Percentiles rank a stretch among this genome's conserved stretches.
Conservation (phyloP, 208 protist species). For the Spongospora subterranea region DNA sequence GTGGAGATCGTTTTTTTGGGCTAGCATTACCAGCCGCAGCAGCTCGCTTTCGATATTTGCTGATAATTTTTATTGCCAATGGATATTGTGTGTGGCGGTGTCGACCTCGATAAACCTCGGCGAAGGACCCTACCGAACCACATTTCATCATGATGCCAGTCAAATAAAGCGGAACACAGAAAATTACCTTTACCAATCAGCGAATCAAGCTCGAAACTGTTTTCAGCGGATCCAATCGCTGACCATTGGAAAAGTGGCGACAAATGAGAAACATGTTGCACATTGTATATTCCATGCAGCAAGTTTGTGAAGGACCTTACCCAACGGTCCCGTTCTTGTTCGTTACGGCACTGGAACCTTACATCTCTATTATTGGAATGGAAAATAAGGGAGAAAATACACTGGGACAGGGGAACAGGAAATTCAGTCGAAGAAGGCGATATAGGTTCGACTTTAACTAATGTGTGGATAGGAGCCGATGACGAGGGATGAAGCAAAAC, state of each 20-base stretch:
- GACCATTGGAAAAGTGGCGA: constrained; percentile 47
- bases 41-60: no score
- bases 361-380: background rate
- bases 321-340: background rate
- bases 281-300: background rate
- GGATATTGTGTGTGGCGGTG: constrained; percentile 1
- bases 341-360: background rate
- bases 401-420: background rate
- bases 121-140: background rate
- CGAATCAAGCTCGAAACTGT: background rate
- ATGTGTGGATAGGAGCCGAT: background rate
- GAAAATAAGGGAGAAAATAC: constrained; percentile 9
- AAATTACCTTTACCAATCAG: background rate
- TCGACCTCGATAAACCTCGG: constrained; percentile 33
- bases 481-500: background rate
- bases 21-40: background rate
- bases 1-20: background rate
- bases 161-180: no score
- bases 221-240: background rate
- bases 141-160: background rate
- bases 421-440: background rate
- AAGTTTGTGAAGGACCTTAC: background rate
- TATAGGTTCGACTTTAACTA: background rate
- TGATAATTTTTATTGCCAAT: constrained; percentile 21
- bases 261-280: constrained; percentile 22